A percentile compares a stretch with the other conserved stretches of the same genome.
phyloP scores from a whole-genome alignment of 768 basidiomycete genomes.

The Xerocomellus chrysenteron region DNA sequence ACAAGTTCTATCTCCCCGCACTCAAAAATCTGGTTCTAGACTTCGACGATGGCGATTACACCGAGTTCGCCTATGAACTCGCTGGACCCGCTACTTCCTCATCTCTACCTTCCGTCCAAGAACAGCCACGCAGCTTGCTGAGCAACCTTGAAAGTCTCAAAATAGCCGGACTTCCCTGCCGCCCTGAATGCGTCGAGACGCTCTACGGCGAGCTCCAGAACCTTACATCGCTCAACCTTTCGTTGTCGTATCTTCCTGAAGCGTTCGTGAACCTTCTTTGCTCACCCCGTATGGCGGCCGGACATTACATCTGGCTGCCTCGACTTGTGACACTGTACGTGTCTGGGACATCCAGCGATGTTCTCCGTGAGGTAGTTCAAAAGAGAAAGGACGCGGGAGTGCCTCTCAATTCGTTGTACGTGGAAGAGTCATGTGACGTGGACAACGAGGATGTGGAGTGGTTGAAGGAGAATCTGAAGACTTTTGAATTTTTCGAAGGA shows the following conservation, averaged over 20 bases:
- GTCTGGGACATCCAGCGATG: slow-evolving; percentile 40
- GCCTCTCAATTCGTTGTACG: slow-evolving; percentile 44
- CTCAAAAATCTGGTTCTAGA: slow-evolving; percentile 45
- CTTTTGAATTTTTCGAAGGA: slow-evolving; percentile 56
- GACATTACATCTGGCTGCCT: slow-evolving; percentile 41
- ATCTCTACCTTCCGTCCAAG: slow-evolving; percentile 37
- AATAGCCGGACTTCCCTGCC: slow-evolving; percentile 49
- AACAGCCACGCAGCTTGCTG: slow-evolving; percentile 39
- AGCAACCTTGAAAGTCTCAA: slow-evolving; percentile 51
- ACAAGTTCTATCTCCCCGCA: slow-evolving; percentile 33
- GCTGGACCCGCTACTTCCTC: slow-evolving; percentile 15
- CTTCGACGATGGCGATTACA: slow-evolving; percentile 55
- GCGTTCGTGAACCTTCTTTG: slow-evolving; percentile 27
- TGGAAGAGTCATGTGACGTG: slow-evolving; percentile 47
- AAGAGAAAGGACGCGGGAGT: slow-evolving; percentile 40
- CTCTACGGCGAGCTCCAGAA: slow-evolving; percentile 50
- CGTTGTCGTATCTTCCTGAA: slow-evolving; percentile 30
- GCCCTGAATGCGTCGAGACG: slow-evolving; percentile 27
- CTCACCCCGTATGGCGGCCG: background rate
- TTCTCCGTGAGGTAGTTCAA: slow-evolving; percentile 47
- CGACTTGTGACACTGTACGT: slow-evolving; percentile 50
- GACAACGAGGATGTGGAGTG: slow-evolving; percentile 45
- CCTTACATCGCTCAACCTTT: slow-evolving; percentile 44
- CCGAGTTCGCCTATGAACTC: slow-evolving; percentile 47
- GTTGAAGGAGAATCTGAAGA: slow-evolving; percentile 50